Base-by-base conservation (phyloP, 2,329 filamentous ascomycete species). In the Trichoderma harzianum region DNA sequence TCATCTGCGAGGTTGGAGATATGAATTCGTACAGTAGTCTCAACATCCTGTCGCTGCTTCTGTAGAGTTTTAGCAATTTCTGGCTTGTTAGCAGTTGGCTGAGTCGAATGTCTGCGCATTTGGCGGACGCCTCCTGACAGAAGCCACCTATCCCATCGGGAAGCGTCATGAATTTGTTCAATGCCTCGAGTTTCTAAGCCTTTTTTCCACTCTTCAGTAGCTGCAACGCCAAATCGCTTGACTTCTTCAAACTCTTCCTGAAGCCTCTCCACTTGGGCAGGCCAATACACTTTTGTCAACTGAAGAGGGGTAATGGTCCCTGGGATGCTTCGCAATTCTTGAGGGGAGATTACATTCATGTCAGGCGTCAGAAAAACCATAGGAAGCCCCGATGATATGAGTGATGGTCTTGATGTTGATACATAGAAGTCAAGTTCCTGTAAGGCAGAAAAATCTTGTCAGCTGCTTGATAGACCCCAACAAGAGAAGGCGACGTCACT, bases 131-230 rank as follows among this genome's bases (percentile, higher is more conserved):
- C 83, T 62, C 85, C 84, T 53, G 85, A 81, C 5, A 77, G 75
- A 74, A 91, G 89, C 89, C 92, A 95, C 76, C 90, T 91, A 78
- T 94, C 93, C 91, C 92, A 95, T 64, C 91, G 88, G 32, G 88
- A 85, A 34, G 88, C 86, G 78, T 92, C 89, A 12, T 84, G 85
- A 75, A 89, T 86, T 63, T 85, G 82, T 72, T 89, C 85, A 75
- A 88, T 88, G 11, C 92, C 91, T 72, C 88, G 86, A 32, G 82
- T 83, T 57, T 90, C 87, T 4, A 96, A 85, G 11, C 93, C 93
- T 80, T 95, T 95, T 34, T 90, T 84, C 93, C 93, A 96, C 79
- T 95, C 93, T 75, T 93, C 91, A 5, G 88, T 86, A 12, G 91
- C 88, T 55, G 90, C 90, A 58, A 86, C 76, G n/a, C 93, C 92